Conservation (phyloP, 2,329 filamentous ascomycete genomes). For the Trichoderma sp. region DNA sequence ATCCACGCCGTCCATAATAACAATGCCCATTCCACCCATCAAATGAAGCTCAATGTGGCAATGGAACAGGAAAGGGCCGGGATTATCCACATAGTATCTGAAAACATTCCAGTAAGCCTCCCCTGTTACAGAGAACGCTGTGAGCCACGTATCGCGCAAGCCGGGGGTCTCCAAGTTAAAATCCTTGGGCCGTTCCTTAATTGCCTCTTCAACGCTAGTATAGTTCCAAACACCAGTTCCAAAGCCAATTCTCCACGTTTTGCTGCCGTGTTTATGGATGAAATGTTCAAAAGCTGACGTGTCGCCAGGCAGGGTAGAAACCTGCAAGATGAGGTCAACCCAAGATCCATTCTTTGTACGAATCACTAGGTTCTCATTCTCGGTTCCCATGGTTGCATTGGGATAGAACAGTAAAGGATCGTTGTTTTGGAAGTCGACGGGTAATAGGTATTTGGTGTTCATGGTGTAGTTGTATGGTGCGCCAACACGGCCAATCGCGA, state of each 20-base stretch:
- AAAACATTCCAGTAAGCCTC: slow-evolving; percentile 51
- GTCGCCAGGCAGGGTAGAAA: slow-evolving; percentile 49
- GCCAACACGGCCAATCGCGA: slow-evolving; percentile 47
- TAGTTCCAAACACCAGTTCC: slow-evolving; percentile 58
- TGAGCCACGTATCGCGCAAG: slow-evolving; percentile 42
- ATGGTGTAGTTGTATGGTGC: slow-evolving; percentile 58
- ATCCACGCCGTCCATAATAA: slow-evolving; percentile 54
- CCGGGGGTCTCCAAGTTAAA: slow-evolving; percentile 62
- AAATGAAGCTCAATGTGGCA: slow-evolving; percentile 61
- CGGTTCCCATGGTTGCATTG: slow-evolving; percentile 41
- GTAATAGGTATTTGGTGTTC: slow-evolving; percentile 50
- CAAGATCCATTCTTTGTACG: slow-evolving; percentile 52
- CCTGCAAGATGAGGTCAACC: slow-evolving; percentile 59
- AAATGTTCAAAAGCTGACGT: slow-evolving; percentile 48
- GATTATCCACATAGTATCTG: slow-evolving; percentile 56
- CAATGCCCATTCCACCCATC: slow-evolving; percentile 58
- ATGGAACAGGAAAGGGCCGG: slow-evolving; percentile 59
- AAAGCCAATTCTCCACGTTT: slow-evolving; percentile 60
- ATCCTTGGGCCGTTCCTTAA: slow-evolving; percentile 47
- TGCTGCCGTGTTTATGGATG: slow-evolving; percentile 67
- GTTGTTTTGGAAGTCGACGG: slow-evolving; percentile 42
- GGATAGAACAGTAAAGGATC: slow-evolving; percentile 50
- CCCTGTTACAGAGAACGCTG: slow-evolving; percentile 14
- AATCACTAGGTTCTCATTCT: slow-evolving; percentile 52
- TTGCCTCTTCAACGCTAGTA: slow-evolving; percentile 57